These are phyloP conservation scores for Trichocladium uniseriatum DNA, from an alignment of 495 filamentous ascomycete species.

Conservation along the genomic window DNA sequence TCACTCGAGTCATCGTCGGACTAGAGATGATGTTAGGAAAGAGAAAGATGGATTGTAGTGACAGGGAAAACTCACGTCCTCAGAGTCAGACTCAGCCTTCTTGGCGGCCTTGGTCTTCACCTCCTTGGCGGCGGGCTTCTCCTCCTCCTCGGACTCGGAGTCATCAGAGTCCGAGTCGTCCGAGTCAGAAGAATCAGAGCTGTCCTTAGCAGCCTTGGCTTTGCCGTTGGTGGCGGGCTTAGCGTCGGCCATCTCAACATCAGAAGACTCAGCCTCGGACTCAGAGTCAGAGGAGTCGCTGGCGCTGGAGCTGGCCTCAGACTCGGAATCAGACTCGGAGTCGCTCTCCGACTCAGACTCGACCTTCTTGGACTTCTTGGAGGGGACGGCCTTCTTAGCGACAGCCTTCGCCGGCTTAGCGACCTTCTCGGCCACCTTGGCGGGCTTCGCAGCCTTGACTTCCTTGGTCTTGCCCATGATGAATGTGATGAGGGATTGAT, in stretches of 20 bases:
- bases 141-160: conserved; percentile 29
- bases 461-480: conserved; percentile 53
- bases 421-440: conserved; percentile 41
- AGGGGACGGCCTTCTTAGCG: conserved; percentile 16
- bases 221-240: conserved; percentile 32
- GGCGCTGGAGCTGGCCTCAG: conserved; percentile 3
- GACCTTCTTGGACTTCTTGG: conserved; percentile 17
- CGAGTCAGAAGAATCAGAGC: conserved; percentile 25
- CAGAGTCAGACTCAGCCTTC: conserved; percentile 32
- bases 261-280: conserved; percentile 25
- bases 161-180: conserved; percentile 36
- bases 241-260: conserved; percentile 43
- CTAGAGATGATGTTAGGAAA: conserved; percentile 12
- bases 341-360: conserved; percentile 28
- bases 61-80: conserved; percentile 24
- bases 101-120: conserved; percentile 26
- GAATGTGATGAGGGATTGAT: conserved; percentile 11
- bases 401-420: conserved; percentile 27
- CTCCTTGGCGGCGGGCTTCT: conserved; percentile 34
- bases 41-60: no score
- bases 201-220: conserved; percentile 29
- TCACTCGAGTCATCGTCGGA: conserved; percentile 21
- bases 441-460: conserved; percentile 39
- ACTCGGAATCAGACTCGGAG: conserved; percentile 9
- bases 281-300: conserved; percentile 13